phyloP scores from a whole-genome alignment of 139 green algal species.

The Axilococcus clingmanii region DNA sequence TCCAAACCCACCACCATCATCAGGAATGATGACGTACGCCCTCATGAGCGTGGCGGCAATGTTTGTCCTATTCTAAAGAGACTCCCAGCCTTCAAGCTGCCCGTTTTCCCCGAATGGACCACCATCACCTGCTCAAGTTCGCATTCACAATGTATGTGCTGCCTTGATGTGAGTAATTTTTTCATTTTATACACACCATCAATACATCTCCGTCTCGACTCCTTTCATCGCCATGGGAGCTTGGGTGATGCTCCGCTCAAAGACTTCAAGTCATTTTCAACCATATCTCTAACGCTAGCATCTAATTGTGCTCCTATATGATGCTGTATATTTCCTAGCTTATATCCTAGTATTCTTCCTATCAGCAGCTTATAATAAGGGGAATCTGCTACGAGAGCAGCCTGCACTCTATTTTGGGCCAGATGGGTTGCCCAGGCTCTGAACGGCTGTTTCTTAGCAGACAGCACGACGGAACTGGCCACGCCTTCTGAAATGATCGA shows the following conservation, averaged over 20 bases:
- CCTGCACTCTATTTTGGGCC: conserved; percentile 34
- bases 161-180: too few relatives aligned
- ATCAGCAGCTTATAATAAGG: conserved; percentile 55
- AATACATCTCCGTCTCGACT: too few relatives aligned
- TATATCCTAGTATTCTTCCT: conserved; percentile 45
- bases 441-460: conserved; percentile 39
- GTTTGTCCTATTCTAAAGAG: too few relatives aligned
- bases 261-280: conserved; percentile 34
- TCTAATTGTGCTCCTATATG: conserved; percentile 22
- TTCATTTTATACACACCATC: too few relatives aligned
- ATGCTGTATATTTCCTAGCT: conserved; percentile 33
- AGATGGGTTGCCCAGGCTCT: conserved; percentile 34
- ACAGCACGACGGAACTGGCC: conserved; percentile 35
- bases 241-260: conserved; percentile 28
- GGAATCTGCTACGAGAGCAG: conserved; percentile 39
- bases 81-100: neutral
- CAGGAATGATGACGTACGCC: too few relatives aligned
- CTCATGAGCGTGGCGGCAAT: too few relatives aligned
- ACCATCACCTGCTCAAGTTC: neutral
- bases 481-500: conserved; percentile 6
- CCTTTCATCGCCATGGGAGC: conserved; percentile 40
- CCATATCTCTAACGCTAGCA: conserved; percentile 30
- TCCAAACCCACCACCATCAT: too few relatives aligned
- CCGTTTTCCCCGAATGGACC: neutral
- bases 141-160: too few relatives aligned